A percentile compares a stretch with the other conserved stretches of the same genome.
These are phyloP conservation scores for Xylaria sp. DNA, from an alignment of 2,329 filamentous ascomycete species.

Conservation along the genomic window DNA sequence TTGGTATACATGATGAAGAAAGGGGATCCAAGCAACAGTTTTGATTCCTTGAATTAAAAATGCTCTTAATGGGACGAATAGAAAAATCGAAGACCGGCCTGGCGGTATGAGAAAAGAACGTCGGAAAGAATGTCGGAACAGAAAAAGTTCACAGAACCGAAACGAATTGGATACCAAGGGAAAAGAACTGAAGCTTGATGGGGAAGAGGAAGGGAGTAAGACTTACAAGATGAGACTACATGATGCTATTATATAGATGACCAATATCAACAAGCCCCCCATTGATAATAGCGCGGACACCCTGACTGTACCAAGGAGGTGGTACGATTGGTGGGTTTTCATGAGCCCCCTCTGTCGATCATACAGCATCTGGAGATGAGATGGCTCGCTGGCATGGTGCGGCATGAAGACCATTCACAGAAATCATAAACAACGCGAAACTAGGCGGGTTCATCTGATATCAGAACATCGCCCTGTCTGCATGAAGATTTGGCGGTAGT, in stretches of 20 bases:
- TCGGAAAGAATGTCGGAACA: slow-evolving; percentile 38
- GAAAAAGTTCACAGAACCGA: slow-evolving; percentile 45
- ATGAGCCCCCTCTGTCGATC: slow-evolving; percentile 32
- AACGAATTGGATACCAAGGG: slow-evolving; percentile 34
- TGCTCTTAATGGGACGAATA: slow-evolving; percentile 15
- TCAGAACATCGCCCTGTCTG: background rate
- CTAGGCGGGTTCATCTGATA: slow-evolving; percentile 14
- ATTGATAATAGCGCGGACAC: slow-evolving; percentile 1
- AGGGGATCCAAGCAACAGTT: slow-evolving; percentile 26
- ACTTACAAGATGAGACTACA: slow-evolving; percentile 14
- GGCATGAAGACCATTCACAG: slow-evolving; percentile 14
- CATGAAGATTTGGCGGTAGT: background rate
- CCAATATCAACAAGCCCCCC: slow-evolving; percentile 5
- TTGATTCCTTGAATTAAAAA: slow-evolving; percentile 14
- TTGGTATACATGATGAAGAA: slow-evolving; percentile 48
- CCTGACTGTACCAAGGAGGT: background rate
- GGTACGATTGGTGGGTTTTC: slow-evolving; percentile 16
- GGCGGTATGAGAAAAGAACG: slow-evolving; percentile 35
- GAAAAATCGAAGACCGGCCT: slow-evolving; percentile 33
- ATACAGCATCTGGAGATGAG: slow-evolving; percentile 26
- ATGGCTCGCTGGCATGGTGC: slow-evolving; percentile 24
- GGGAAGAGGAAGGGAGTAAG: slow-evolving; percentile 21
- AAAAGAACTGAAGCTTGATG: slow-evolving; percentile 35
- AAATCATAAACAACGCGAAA: slow-evolving; percentile 1
- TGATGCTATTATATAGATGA: slow-evolving; percentile 26